These are phyloP conservation scores for Mucor lusitanicus DNA, from an alignment of 371 early-diverging fungal genomes.

Conservation along the genomic window DNA sequence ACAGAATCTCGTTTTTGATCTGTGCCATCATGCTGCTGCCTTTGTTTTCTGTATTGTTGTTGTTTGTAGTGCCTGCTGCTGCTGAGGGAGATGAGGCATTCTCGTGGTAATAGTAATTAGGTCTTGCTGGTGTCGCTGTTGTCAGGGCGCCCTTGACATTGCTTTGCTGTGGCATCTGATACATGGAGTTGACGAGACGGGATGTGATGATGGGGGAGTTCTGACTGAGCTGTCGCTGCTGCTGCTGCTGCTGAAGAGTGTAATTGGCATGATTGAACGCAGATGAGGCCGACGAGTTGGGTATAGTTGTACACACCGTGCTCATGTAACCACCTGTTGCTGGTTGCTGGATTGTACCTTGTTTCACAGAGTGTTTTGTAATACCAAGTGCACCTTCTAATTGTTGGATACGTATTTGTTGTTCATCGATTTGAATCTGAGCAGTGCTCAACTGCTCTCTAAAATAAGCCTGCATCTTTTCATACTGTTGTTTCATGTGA, in stretches of 20 bases:
- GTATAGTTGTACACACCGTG: constrained; percentile 8
- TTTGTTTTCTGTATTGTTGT: not conserved
- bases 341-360: not conserved
- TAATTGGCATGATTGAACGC: not conserved
- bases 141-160: not conserved
- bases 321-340: constrained; percentile 12
- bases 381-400: constrained; percentile 17
- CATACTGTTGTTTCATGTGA: constrained; percentile 13
- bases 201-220: not conserved
- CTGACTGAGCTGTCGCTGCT: not conserved
- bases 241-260: not conserved
- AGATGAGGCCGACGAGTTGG: not conserved
- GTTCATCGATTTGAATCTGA: constrained; percentile 18
- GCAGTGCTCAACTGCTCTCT: constrained; percentile 16
- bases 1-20: not conserved
- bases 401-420: constrained; percentile 18
- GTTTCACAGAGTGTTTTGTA: constrained; percentile 18
- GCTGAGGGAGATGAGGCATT: not conserved
- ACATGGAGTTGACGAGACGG: not conserved
- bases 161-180: not conserved
- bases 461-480: constrained; percentile 13
- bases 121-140: not conserved
- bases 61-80: not conserved
- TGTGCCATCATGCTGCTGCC: not conserved
- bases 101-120: not conserved